Percentiles rank a stretch among this genome's conserved stretches.
Evolutionary conservation across 2,329 filamentous ascomycete genomes (phyloP).

Genomic region (Waltergamsia citrina): DNA sequence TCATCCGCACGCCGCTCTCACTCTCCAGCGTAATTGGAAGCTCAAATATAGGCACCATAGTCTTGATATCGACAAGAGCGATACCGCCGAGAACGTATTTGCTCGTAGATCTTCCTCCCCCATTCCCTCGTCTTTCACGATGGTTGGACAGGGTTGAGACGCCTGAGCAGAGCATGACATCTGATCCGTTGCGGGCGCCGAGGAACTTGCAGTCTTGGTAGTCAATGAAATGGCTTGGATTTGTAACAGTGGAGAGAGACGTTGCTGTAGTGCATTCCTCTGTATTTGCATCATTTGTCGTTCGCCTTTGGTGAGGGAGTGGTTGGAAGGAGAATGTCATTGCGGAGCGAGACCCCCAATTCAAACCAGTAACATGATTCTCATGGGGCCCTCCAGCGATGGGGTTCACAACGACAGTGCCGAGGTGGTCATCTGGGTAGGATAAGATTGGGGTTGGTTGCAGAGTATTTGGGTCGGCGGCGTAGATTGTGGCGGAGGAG

Average conservation of each 20-base stretch:
- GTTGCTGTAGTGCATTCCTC: conserved; percentile 3
- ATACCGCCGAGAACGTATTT: conserved; percentile 32
- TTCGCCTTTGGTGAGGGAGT: too few relatives aligned
- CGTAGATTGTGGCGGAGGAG: conserved; percentile 30
- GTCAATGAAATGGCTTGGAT: conserved; percentile 34
- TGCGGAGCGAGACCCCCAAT: conserved; percentile 34
- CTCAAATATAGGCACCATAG: conserved; percentile 33
- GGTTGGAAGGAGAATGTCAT: conserved; percentile 21
- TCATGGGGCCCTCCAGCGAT: conserved; percentile 13
- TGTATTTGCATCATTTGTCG: not conserved
- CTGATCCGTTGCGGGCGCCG: conserved; percentile 26
- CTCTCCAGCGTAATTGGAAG: conserved; percentile 32
- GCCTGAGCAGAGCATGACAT: conserved; percentile 38
- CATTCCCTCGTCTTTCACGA: conserved; percentile 6
- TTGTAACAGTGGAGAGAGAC: conserved; percentile 11
- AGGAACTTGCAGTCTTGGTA: conserved; percentile 44
- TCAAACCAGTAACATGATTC: conserved; percentile 25
- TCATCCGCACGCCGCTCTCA: conserved; percentile 26
- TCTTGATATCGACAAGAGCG: conserved; percentile 33
- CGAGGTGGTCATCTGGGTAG: conserved; percentile 29
- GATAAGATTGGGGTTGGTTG: conserved; percentile 22
- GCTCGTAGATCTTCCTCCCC: too few relatives aligned
- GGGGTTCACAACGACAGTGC: conserved; percentile 33
- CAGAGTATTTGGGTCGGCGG: conserved; percentile 24
- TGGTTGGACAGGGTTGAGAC: conserved; percentile 17